Evolutionary conservation across 192 early-diverging fungal genomes (phyloP), one percentile per base, ranked within the genome.

Genomic region (Coemansia sp.): DNA sequence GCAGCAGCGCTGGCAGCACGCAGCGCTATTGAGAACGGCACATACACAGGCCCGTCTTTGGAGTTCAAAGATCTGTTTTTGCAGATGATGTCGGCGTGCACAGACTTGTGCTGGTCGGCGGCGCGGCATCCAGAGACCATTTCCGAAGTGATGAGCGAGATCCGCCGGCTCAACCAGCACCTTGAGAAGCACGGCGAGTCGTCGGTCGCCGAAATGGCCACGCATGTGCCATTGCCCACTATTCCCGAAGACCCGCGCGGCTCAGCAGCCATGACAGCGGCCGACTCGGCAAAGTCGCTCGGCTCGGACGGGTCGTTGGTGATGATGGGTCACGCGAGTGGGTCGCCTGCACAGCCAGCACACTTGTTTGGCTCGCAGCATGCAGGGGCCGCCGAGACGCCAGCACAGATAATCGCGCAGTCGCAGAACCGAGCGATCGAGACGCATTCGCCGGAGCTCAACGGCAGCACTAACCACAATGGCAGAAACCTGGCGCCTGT

Each of bases 11-110:
- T 59, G 54, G 78, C 78, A 7, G 78, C 78, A 7, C 57, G 53
- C 20, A 44, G n/a, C 17, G 78, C 78, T 3, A n/a, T 70, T 26
- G 62, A 71, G 40, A 58, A 46, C 64, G 79, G 79, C 26, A 28
- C 51, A 2, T 82, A 82, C 48, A 66, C 55, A 17, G 57, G 63
- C 11, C 79, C 64, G 6, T 70, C 79, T 14, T 5, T 17, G 0
- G 79, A 82, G 66, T 82, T 82, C 55, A 72, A 73, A 48, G 62
- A 75, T 63, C 64, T 82, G 44, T 81, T 75, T 52, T 50, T 81
- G 62, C 72, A 81, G 50, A 68, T 81, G 73, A 50, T 60, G 4
- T 64, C 66, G 1, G 79, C 79, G 14, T 81, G 79, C 59, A 50
- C 66, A 1, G 73, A 81, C 52, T 57, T 81, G 42, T 81, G 79